Evolutionary conservation across 805 yeast species (phyloP), one percentile per base, ranked within the genome.

Genomic region (Teunomyces kruisii): DNA sequence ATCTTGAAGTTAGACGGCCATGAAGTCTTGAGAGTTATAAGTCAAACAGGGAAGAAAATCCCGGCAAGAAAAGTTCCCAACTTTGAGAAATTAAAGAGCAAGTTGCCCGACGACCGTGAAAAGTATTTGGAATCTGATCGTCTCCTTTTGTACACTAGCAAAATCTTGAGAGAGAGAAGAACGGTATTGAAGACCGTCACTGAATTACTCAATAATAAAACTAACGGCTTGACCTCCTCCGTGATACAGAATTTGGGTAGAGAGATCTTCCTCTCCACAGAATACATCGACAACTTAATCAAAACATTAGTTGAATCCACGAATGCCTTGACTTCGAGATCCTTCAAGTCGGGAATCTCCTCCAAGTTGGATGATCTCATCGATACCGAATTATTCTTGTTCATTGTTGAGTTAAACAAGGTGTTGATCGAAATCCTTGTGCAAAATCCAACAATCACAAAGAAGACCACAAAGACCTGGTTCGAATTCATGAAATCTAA

Each of bases 91-190:
- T 47, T 65, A 40, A 61, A 62, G 40, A 60, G 62, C 30, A 64
- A 62, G 31, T 51, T 66, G 15, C 67, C 71, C 1, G 75, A 66
- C 44, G 75, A 73, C 36, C 53, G 67, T 33, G 65, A 63, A 44
- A 65, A 51, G 31, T 42, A 46, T 19, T 52, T 57, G 39, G 64
- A 66, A 40, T 51, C 55, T 8, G 65, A 68, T 35, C 54, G 70
- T 30, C 47, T 68, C 13, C 41, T 58, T 12, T 49, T 71, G n/a
- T 69, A 73, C 54, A 63, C 68, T 7, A 57, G 66, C 15, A 60
- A 58, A n/a, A 64, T 78, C 1, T 60, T 80, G 45, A 62, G 71
- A 45, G 88, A 84, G 54, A 73, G 85, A 55, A 65, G 81, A 48
- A 58, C 69, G 1, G 62, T 80, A 0, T 54, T 81, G n/a, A 68